Evolutionary conservation across 768 basidiomycete species (phyloP).

Genomic region (Mycena pura): DNA sequence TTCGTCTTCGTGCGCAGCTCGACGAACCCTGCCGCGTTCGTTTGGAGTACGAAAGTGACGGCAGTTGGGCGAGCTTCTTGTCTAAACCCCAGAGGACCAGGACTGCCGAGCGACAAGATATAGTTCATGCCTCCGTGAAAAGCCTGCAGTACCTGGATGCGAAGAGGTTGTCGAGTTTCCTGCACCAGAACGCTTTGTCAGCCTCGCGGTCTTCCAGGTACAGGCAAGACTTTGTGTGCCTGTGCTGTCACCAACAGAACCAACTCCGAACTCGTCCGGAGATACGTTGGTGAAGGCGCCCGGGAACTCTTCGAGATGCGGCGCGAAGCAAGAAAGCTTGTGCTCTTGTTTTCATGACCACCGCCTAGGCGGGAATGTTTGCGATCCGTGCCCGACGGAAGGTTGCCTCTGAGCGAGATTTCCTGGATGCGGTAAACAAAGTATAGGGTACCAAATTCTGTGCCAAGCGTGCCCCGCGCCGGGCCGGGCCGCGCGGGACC

Average conservation of each 20-base stretch:
- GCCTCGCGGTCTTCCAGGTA: constrained; percentile 95
- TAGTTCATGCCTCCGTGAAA: too few species aligned
- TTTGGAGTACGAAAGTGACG: constrained; percentile 99
- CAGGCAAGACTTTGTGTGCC: constrained; percentile 98
- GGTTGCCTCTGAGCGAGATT: constrained; percentile 96
- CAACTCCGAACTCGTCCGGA: constrained; percentile 99
- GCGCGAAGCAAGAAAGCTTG: constrained; percentile 98
- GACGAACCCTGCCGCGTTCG: constrained; percentile 91
- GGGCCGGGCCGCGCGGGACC: too few species aligned
- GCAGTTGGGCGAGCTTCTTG: constrained; percentile 99
- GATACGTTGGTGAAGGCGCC: constrained; percentile 99
- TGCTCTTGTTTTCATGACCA: background rate
- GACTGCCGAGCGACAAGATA: too few species aligned
- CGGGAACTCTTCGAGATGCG: constrained; percentile 99
- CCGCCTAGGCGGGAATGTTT: constrained; percentile 95
- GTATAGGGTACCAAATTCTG: constrained; percentile 99
- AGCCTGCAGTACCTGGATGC: too few species aligned
- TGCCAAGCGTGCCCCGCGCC: constrained; percentile 88
- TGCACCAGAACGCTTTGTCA: constrained; percentile 96
- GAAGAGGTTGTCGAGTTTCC: constrained; percentile 85
- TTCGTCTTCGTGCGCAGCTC: constrained; percentile 91
- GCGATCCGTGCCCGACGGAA: constrained; percentile 96
- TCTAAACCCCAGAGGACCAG: constrained; percentile 99
- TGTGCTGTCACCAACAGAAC: constrained; percentile 98
- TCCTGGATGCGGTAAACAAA: constrained; percentile 97